These are phyloP conservation scores for Cystobasidium ongulense DNA, from an alignment of 768 basidiomycete genomes.

Conservation along the genomic window DNA sequence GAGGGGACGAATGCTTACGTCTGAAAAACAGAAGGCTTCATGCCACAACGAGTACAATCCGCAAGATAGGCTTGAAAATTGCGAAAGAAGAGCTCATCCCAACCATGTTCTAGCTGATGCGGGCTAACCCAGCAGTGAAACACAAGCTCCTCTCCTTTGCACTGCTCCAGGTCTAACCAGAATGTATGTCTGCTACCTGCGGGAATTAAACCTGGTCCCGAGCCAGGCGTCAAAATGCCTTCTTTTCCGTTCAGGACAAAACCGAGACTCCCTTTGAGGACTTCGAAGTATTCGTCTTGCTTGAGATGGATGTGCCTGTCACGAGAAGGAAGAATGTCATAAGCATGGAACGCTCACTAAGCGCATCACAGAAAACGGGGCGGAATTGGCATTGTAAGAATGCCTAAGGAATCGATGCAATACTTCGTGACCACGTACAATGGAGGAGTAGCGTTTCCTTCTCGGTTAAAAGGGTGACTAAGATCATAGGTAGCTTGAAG, in stretches of 20 bases:
- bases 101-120: neutral
- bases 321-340: neutral
- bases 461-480: neutral
- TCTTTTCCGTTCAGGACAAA: neutral
- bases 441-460: neutral
- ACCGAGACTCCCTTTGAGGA: constrained; percentile 4
- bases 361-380: neutral
- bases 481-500: constrained; percentile 2
- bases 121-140: constrained; percentile 16
- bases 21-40: constrained; percentile 4
- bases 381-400: neutral
- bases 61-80: constrained; percentile 6
- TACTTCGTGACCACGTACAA: neutral
- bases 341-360: neutral
- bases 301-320: constrained; percentile 9
- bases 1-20: neutral
- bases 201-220: neutral
- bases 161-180: neutral
- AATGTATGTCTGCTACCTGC: constrained; percentile 9
- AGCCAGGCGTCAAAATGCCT: neutral
- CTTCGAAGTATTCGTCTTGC: constrained; percentile 8
- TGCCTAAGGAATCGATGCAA: neutral
- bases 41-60: neutral
- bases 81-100: constrained; percentile 4
- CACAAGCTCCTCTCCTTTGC: neutral